Evolutionary conservation across 176 grass and related monocot species (phyloP), one percentile per base, ranked within the genome.

Genomic region (Guadua angustifolia): DNA sequence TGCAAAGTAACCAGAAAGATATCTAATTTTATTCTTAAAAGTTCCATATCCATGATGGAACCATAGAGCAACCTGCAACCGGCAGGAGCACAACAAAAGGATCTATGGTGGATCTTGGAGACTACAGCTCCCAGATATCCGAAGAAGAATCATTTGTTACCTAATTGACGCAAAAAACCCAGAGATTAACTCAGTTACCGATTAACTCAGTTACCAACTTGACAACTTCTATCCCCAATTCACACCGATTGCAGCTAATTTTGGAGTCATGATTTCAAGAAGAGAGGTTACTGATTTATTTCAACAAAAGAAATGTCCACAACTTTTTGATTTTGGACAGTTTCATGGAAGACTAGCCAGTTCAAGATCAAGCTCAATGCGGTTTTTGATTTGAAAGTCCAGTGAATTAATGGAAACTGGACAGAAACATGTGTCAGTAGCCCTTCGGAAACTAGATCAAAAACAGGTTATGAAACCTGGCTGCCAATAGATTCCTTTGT

Each of bases 361-460:
- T 25, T 60, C 39, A 21, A 57, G 38, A 71, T 82, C 1, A 16
- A 56, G 72, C 33, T 35, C 44, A 38, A 74, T 33, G 71, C 3
- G 2, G 15, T 19, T 52, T 53, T 57, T n/a, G 1, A n/a, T 64
- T 79, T 62, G 40, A 32, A 24, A 66, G 62, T 18, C 39, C 55
- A 33, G 21, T 32, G 38, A 21, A 14, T 58, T 11, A 32, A 11
- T 32, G 15, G 15, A 58, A 71, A 56, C 51, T 44, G 22, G 65
- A 71, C 57, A 21, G 50, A 44, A 57, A 33, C 4, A 60, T 35
- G 53, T 36, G 18, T 13, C 22, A 5, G 9, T 59, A 82, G 22
- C 21, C 65, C 80, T 44, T 24, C 2, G 8, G 66, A 82, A 25
- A 82, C 36, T 71, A 71, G 65, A 81, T 40, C 35, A 70, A 68